Base-by-base conservation (phyloP, 345 rosid genomes). In the Gossypium anomalum region DNA sequence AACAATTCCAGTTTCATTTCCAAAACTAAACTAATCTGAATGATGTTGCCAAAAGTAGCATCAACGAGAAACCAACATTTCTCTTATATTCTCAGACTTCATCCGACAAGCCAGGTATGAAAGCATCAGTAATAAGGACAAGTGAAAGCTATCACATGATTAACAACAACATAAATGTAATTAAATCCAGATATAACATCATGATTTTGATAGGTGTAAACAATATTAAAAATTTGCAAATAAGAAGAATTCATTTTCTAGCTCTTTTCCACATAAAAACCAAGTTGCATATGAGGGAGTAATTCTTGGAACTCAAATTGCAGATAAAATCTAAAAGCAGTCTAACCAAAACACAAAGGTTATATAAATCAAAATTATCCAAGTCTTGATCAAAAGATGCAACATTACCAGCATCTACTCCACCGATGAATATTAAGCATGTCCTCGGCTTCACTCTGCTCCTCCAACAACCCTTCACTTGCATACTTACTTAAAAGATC, bases 391-490 rank as follows among this genome's bases (percentile, higher is more conserved):
- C 15, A 12, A 68, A 27, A 27, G 34, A 25, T 8, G 10, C 23
- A 44, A 53, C 45, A 65, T 38, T 65, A 64, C 34, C 44, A 19
- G 9, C 16, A 59, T 57, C 61, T 87, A 88, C 34, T 52, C 85
- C 86, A 89, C 74, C 85, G 82, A 55, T 89, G 93, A 79, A 92
- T 95, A 58, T 93, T 93, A 77, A 95, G 98, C 97, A 95, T 85
- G 47, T 86, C 79, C 82, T 88, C 88, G 47, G 91, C 98, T 74
- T 93, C 92, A 49, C 73, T 82, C 87, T 96, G 95, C 80, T 92
- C 91, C 83, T 89, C 92, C 82, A 85, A 56, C 81, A 96, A 89
- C 62, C 78, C 83, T 41, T 90, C 90, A 66, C 94, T 95, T 0
- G 95, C 80, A 76, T 93, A 89, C 87, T 84, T 86, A 45, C 81